Base-by-base conservation (phyloP, 2,329 filamentous ascomycete genomes). In the Chaetothyriales sp. region DNA sequence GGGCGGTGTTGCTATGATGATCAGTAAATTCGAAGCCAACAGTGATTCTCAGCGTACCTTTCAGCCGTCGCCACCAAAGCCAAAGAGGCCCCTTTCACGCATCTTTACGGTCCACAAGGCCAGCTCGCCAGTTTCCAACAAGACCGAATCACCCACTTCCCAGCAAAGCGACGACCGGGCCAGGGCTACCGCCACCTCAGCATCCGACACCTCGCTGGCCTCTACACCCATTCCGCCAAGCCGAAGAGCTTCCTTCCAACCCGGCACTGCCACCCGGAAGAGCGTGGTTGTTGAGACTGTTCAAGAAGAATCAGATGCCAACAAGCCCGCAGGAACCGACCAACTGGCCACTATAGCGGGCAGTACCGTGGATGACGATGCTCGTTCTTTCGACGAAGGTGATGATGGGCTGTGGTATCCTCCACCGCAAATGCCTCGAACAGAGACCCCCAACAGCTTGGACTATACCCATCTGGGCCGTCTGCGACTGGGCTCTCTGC, bases 221-320 rank as follows among this genome's bases (percentile, higher is more conserved):
- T 39, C 32, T 39, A 10, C 12, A 15, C 15, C 32, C 9, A 15
- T 39, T 15, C 32, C 32, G 32, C 12, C 32, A 9, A 39, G 10
- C 15, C 57, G 57, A 18, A 51, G 57, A 47, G 46, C 58, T 18
- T 59, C 57, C 18, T 60, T 57, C 49, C 52, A 53, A 1, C 58
- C 58, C 44, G 58, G 58, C 8, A 51, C 52, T 8, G 58, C 58
- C 32, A 60, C 58, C 4, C 57, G 58, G 46, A 56, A 55, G 43
- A 50, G 44, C 25, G 20, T 36, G 18, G n/a, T 36, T 12, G 22
- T 45, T 19, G 36, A 48, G 18, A 15, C 19, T 10, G 47, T 48
- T 7, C 26, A 1, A 10, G 51, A 50, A 22, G 48, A 50, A 20
- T 12, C 28, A 6, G 48, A 50, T 18, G 22, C 48, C 43, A 39